phyloP scores from a whole-genome alignment of 495 filamentous ascomycete species.

The Penicillium cinerascens region DNA sequence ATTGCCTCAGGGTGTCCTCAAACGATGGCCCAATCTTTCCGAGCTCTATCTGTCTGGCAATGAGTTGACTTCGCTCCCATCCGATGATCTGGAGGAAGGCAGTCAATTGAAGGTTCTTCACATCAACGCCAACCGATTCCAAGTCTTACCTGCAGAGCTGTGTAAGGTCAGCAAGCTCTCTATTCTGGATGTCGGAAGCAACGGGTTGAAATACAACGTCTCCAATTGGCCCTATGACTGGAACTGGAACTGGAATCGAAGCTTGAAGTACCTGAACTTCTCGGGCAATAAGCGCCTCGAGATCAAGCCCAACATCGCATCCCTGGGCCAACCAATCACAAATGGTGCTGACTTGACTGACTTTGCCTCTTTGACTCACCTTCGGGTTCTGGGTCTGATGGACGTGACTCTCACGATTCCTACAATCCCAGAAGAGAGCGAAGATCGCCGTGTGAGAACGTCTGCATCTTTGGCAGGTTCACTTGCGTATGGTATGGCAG shows the following conservation, averaged over 20 bases:
- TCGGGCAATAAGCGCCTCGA: constrained; percentile 96
- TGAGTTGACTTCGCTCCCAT: constrained; percentile 83
- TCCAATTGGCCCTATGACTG: constrained; percentile 99
- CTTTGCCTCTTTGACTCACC: constrained; percentile 80
- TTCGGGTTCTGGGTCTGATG: constrained; percentile 91
- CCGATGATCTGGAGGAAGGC: constrained; percentile 89
- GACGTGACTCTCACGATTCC: constrained; percentile 94
- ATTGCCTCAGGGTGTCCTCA: constrained; percentile 81
- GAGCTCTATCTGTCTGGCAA: constrained; percentile 97
- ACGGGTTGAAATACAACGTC: constrained; percentile 97
- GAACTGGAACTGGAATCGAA: constrained; percentile 99
- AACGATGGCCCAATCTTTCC: constrained; percentile 78
- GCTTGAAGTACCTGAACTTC: constrained; percentile 91
- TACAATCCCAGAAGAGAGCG: constrained; percentile 88
- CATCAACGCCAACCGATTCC: constrained; percentile 97
- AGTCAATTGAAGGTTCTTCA: constrained; percentile 83
- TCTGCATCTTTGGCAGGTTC: constrained; percentile 86
- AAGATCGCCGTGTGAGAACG: constrained; percentile 91
- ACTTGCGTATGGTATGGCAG: constrained; percentile 95
- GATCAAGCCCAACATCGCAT: constrained; percentile 78
- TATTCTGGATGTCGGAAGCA: constrained; percentile 92
- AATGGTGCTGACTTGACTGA: constrained; percentile 79
- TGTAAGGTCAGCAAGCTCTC: constrained; percentile 88
- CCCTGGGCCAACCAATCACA: constrained; percentile 40
- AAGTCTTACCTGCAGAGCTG: constrained; percentile 91